Conservation (phyloP, 176 grass and related monocot species). For the Rhynchospora pubera region DNA sequence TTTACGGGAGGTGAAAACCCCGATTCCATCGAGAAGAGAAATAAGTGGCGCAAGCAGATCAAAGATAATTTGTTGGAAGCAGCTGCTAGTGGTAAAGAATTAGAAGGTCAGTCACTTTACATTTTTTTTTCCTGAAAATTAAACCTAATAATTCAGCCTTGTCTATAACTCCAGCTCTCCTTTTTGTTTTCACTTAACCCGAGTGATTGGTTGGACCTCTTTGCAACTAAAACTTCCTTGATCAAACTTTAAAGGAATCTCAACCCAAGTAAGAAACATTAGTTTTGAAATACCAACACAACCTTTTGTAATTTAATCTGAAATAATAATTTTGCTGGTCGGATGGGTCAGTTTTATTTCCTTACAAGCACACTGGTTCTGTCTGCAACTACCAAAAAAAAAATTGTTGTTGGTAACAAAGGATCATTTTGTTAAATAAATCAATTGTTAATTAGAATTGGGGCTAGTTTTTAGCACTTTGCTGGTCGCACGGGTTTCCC, state of each 20-base stretch:
- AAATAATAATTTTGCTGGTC: not conserved
- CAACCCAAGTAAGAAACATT: not conserved
- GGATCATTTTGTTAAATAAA: not conserved
- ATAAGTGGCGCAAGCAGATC: conserved; percentile 68
- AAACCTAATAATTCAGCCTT: not conserved
- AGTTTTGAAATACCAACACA: not conserved
- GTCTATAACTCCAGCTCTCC: not conserved
- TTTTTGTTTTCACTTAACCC: not conserved
- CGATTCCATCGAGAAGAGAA: conserved; percentile 57
- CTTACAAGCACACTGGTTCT: not conserved
- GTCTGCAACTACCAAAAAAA: not conserved
- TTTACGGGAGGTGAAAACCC: conserved; percentile 56
- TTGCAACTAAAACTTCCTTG: not conserved
- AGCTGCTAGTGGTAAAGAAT: conserved; percentile 77
- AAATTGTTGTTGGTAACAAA: not conserved
- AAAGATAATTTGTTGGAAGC: conserved; percentile 73
- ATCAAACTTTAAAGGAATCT: not conserved
- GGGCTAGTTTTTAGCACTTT: not conserved
- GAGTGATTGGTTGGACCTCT: not conserved
- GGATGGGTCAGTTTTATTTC: not conserved
- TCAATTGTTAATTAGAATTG: too few relatives aligned
- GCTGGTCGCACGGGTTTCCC: not conserved
- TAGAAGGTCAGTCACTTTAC: conserved; percentile 49
- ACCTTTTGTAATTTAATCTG: not conserved
- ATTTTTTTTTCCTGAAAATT: not conserved